Evolutionary conservation across 2,329 filamentous ascomycete species (phyloP), one percentile per base, ranked within the genome.

Genomic region (Annulohypoxylon truncatum): DNA sequence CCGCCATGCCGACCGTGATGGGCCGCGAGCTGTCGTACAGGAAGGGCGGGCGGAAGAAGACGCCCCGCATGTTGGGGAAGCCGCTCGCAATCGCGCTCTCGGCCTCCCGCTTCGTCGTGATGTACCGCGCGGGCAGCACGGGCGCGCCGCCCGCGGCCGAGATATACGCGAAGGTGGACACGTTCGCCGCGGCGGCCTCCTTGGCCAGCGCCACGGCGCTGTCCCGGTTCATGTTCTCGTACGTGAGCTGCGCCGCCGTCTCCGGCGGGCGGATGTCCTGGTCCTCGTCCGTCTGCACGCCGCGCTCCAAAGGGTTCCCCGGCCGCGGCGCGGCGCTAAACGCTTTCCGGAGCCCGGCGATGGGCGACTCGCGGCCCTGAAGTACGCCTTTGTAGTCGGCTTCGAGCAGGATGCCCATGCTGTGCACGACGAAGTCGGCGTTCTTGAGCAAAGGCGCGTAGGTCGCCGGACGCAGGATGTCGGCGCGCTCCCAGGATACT

Each of bases 161-260:
- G 66, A 99, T 90, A 82, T 93, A 98, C 64, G 91, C 89, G 77
- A 97, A 97, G 0, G 89, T 88, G 15, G 84, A 81, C 12, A 90
- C 90, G 33, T 88, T 84, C 64, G 88, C 87, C 31, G 81, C 81
- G 24, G 85, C 85, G 1, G 94, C 89, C 77, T 95, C 92, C 74
- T 90, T 89, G 12, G 95, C 96, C 12, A 97, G 85, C 58, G 90
- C 87, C 66, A 98, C 88, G 50, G 95, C 95, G 81, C 84, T 88
- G 81, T 98, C 95, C 61, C 96, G 88, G 81, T 99, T 99, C 93
- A 99, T 97, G 66, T 94, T 85, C 82, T 98, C 96, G 82, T 99
- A 99, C 15, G 95, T 97, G 74, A 97, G 84, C 80, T 96, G 92
- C 24, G 90, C 89, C 72, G 89, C 89, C 47, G 83, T 86, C 77